phyloP scores from a whole-genome alignment of 2,329 filamentous ascomycete species.

The Sordariomycetes sp. region DNA sequence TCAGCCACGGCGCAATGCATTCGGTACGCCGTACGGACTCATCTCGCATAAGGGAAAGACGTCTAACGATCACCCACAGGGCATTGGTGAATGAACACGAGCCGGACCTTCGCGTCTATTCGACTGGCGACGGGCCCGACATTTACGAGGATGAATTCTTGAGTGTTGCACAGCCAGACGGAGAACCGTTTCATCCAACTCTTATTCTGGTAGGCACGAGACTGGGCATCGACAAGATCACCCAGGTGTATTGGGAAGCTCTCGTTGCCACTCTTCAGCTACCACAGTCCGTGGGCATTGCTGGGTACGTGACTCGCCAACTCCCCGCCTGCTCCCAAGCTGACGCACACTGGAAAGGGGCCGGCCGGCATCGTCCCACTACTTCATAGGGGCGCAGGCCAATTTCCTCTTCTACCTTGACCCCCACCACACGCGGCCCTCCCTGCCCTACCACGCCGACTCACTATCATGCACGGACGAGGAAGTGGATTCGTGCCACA shows the following conservation, averaged over 20 bases:
- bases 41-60: not conserved
- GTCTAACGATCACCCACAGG: conserved; percentile 27
- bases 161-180: conserved; percentile 56
- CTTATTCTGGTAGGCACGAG: conserved; percentile 80
- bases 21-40: conserved; percentile 45
- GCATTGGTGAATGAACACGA: conserved; percentile 58
- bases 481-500: conserved; percentile 78
- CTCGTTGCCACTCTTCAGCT: conserved; percentile 74
- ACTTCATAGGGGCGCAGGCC: conserved; percentile 49
- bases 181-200: conserved; percentile 62
- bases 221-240: conserved; percentile 87
- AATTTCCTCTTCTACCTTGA: conserved; percentile 88
- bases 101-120: conserved; percentile 64
- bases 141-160: conserved; percentile 87
- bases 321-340: not conserved
- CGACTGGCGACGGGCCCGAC: conserved; percentile 79
- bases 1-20: conserved; percentile 91
- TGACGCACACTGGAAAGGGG: conserved; percentile 40
- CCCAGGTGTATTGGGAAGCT: conserved; percentile 90
- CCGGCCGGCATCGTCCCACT: conserved; percentile 73
- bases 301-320: conserved; percentile 53
- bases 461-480: conserved; percentile 48
- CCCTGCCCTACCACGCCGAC: conserved; percentile 49
- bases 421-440: conserved; percentile 72
- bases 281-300: conserved; percentile 88